Base-by-base conservation (phyloP, 23 red algal genomes). In the Gracilaria gracilis region DNA sequence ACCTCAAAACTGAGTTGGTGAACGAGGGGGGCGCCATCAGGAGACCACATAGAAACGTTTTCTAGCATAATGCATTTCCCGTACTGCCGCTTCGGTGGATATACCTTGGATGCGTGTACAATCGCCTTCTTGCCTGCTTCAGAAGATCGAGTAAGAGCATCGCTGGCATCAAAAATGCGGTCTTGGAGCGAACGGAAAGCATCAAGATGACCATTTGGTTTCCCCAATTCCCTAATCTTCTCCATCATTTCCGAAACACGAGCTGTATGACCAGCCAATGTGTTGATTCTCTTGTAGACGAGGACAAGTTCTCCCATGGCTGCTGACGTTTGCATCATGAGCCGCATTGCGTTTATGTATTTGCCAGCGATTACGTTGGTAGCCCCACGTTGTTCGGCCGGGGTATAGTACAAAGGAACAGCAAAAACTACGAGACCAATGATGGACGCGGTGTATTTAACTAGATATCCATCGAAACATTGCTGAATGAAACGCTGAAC, bases 391-490 rank as follows among this genome's bases (percentile, higher is more conserved):
- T 78, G 35, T 59, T 70, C 51, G 36, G 37, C 73, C 16, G 85
- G 76, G 13, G 50, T 80, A 48, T 91, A 76, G 57, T 91, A 96
- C 48, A 96, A 78, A 4, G 94, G 94, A 33, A 96, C 29, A 24
- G 94, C 94, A 58, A 96, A 91, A 42, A 96, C 85, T 37, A 86
- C 54, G 21, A 96, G 80, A 50, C 94, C 94, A 16, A 96, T 96
- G 19, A 96, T 84, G 25, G 65, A 80, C 29, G 94, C 94, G n/a
- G 87, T 96, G 31, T 96, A 96, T 67, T 96, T 96, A 27, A 91
- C 79, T 23, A 80, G 35, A 77, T 96, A 96, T 27, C 93, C 93
- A 49, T 95, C 93, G 49, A 91, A 61, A 58, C 84, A 89, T 28
- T 83, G 79, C 79, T 95, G 93, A 21, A 95, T 61, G 83, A 95